Percentiles rank a stretch among this genome's conserved stretches.
phyloP scores from a whole-genome alignment of 148 eudicot genomes.

The Fagopyrum esculentum region DNA sequence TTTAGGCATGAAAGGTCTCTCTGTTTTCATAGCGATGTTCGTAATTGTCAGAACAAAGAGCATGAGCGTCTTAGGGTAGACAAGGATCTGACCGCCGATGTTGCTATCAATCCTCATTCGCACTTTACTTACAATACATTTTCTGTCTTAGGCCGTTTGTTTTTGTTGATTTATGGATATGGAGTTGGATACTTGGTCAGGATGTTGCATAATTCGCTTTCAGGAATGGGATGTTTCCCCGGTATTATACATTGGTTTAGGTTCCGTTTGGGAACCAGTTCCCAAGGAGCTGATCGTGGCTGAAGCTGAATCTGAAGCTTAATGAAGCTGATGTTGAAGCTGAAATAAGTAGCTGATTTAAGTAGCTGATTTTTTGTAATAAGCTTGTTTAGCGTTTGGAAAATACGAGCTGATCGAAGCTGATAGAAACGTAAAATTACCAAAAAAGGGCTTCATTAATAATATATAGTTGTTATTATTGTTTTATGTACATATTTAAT shows the following conservation, averaged over 20 bases:
- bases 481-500: too few species aligned
- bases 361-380: too few species aligned
- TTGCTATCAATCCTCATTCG: not conserved
- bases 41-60: constrained; percentile 93
- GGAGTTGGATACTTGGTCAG: not conserved
- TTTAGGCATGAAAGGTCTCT: constrained; percentile 90
- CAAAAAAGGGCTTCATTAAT: too few species aligned
- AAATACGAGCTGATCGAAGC: too few species aligned
- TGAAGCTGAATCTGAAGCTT: too few species aligned
- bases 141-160: not conserved
- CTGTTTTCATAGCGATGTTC: constrained; percentile 92
- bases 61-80: constrained; percentile 87
- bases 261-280: too few species aligned
- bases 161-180: constrained; percentile 7
- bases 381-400: too few species aligned
- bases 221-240: not conserved
- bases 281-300: too few species aligned
- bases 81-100: constrained; percentile 66
- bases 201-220: not conserved
- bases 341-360: too few species aligned
- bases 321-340: too few species aligned
- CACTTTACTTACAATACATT: not conserved
- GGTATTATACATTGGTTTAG: not conserved
- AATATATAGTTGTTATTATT: too few species aligned
- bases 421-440: too few species aligned